phyloP scores from a whole-genome alignment of 2,329 filamentous ascomycete species.

The Trichophyton mentagrophytes region DNA sequence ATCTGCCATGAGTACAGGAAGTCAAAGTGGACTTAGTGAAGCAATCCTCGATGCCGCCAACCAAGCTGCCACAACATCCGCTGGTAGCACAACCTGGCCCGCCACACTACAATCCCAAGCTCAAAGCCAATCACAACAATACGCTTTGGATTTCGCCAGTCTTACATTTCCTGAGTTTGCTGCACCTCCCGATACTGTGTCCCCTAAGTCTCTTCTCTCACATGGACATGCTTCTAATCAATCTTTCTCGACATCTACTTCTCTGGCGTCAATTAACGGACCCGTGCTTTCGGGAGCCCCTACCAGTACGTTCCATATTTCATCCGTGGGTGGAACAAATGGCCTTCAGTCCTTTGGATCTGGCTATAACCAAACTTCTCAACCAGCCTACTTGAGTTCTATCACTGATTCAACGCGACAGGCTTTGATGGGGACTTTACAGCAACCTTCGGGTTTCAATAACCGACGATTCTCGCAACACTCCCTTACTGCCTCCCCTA shows the following conservation, averaged over 20 bases:
- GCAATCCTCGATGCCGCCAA: constrained; percentile 71
- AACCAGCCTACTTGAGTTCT: constrained; percentile 42
- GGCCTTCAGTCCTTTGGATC: neutral
- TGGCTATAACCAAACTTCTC: constrained; percentile 2
- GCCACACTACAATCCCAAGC: constrained; percentile 56
- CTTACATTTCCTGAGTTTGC: constrained; percentile 60
- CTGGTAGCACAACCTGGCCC: constrained; percentile 50
- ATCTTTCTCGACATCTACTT: constrained; percentile 67
- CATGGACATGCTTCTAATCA: constrained; percentile 57
- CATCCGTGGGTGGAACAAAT: neutral
- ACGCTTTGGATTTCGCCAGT: constrained; percentile 54
- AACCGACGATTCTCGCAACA: constrained; percentile 49
- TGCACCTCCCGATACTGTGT: constrained; percentile 57
- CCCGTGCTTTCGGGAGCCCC: constrained; percentile 54
- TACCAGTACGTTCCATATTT: constrained; percentile 34
- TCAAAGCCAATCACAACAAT: constrained; percentile 52
- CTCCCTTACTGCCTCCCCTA: constrained; percentile 40
- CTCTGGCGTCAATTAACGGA: constrained; percentile 61
- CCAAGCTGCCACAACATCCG: constrained; percentile 43
- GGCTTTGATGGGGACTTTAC: constrained; percentile 48
- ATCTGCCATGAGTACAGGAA: constrained; percentile 88
- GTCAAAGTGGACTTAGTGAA: constrained; percentile 81
- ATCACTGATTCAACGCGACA: constrained; percentile 55
- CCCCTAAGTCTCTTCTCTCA: constrained; percentile 60
- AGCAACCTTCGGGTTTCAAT: constrained; percentile 42